These are phyloP conservation scores for Botrytis fabae DNA, from an alignment of 2,329 filamentous ascomycete genomes.

Conservation along the genomic window DNA sequence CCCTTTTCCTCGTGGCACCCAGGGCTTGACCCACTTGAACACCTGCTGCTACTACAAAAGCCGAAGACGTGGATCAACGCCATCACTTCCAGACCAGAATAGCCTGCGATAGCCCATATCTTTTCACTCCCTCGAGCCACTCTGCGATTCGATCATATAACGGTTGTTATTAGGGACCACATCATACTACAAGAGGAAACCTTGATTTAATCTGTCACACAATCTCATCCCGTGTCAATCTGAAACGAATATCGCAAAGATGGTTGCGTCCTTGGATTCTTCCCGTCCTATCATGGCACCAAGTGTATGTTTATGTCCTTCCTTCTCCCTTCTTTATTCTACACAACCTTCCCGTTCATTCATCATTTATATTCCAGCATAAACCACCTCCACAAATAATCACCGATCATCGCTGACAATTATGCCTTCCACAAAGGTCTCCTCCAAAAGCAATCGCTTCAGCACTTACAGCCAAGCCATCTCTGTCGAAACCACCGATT, in stretches of 20 bases:
- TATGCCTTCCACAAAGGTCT: conserved; percentile 48
- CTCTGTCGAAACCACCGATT: conserved; percentile 40
- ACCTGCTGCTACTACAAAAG: not conserved
- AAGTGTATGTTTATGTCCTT: conserved; percentile 46
- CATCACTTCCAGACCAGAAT: conserved; percentile 12
- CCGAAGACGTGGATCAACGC: conserved; percentile 20
- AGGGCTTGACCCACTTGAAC: not conserved
- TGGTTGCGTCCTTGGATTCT: conserved; percentile 51
- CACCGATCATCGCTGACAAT: conserved; percentile 27
- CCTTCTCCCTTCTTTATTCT: conserved; percentile 22
- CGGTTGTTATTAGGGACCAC: conserved; percentile 15
- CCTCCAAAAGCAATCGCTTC: conserved; percentile 50
- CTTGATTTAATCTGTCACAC: conserved; percentile 5
- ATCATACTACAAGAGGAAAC: conserved; percentile 7
- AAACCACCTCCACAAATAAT: not conserved
- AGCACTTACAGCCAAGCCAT: conserved; percentile 53
- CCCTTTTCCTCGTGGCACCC: conserved; percentile 26
- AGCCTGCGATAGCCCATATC: not conserved
- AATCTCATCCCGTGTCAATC: conserved; percentile 1
- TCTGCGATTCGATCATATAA: conserved; percentile 20
- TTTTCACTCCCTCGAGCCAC: conserved; percentile 11
- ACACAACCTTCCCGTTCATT: conserved; percentile 15
- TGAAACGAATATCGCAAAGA: conserved; percentile 33
- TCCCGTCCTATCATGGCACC: conserved; percentile 56
- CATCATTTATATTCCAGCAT: not conserved